Percentiles rank a stretch among this genome's conserved stretches.
Evolutionary conservation across 257 asterid species (phyloP).

Genomic region (Nicotiana tabacum): DNA sequence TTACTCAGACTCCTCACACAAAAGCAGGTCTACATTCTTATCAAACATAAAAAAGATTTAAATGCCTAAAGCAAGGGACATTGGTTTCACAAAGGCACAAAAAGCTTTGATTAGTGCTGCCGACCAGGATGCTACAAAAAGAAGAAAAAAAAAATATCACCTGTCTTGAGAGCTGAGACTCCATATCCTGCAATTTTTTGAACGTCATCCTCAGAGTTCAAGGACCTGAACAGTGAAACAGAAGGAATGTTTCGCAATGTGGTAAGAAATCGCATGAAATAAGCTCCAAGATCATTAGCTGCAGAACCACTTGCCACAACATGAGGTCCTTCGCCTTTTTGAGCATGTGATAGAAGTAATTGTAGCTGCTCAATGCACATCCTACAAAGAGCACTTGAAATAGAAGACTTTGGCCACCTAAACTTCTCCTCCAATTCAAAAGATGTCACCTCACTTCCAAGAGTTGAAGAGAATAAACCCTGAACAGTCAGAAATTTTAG

Average conservation of each 20-base stretch:
- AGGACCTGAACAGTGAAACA: conserved; percentile 65
- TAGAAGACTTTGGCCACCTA: conserved; percentile 81
- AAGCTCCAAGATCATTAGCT: conserved; percentile 51
- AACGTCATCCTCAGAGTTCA: conserved; percentile 59
- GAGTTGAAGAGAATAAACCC: conserved; percentile 87
- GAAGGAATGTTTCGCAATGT: conserved; percentile 58
- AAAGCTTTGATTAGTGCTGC: background rate
- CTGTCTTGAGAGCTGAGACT: conserved; percentile 64
- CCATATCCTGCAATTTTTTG: conserved; percentile 53
- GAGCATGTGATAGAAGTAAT: conserved; percentile 66
- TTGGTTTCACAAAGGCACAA: background rate
- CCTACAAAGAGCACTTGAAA: conserved; percentile 67
- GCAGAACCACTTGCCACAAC: conserved; percentile 21
- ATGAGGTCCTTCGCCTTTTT: conserved; percentile 65
- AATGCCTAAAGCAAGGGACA: background rate
- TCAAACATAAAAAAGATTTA: background rate
- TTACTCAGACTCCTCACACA: background rate
- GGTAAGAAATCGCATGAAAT: conserved; percentile 30
- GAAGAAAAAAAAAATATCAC: conserved; percentile 19
- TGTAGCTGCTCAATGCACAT: conserved; percentile 96
- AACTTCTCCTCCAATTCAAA: conserved; percentile 86
- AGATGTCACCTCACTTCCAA: conserved; percentile 94
- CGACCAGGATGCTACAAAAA: background rate
- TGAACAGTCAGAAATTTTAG: conserved; percentile 89
- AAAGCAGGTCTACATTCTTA: background rate